phyloP scores from a whole-genome alignment of 2,329 filamentous ascomycete species.

The Fusarium tjaetaba region DNA sequence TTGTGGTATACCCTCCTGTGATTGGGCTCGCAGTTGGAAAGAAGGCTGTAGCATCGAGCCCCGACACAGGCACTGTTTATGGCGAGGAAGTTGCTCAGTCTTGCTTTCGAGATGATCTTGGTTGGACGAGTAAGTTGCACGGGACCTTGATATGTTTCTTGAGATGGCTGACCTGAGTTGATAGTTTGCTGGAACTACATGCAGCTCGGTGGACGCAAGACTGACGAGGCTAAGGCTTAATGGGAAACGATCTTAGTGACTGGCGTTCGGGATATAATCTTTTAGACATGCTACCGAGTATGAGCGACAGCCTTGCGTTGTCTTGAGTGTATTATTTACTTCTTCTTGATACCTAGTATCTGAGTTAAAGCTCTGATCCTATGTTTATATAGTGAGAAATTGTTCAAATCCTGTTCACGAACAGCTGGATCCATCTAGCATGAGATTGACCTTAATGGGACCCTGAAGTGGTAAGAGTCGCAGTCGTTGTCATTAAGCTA shows the following conservation, averaged over 20 bases:
- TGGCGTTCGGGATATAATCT: conserved; percentile 36
- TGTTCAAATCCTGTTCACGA: not conserved
- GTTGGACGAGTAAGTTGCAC: conserved; percentile 65
- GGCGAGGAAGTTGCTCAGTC: conserved; percentile 70
- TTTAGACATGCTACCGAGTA: not conserved
- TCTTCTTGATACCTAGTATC: not conserved
- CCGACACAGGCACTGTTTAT: conserved; percentile 63
- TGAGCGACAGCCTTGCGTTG: not conserved
- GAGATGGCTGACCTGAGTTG: conserved; percentile 24
- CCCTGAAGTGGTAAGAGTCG: not conserved
- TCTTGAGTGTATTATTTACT: not conserved
- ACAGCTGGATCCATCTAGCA: not conserved
- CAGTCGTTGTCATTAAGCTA: not conserved
- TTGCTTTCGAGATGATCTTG: conserved; percentile 76
- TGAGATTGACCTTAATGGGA: not conserved
- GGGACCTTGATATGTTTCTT: too few species aligned
- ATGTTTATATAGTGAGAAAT: not conserved
- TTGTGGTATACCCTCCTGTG: conserved; percentile 68
- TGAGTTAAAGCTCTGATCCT: not conserved
- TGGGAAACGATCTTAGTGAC: conserved; percentile 1
- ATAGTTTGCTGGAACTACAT: conserved; percentile 67
- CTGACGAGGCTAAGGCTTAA: conserved; percentile 39
- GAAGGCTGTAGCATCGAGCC: conserved; percentile 71
- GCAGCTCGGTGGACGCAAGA: conserved; percentile 53
- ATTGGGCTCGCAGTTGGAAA: conserved; percentile 79